These are phyloP conservation scores for Rhodotorula sp. DNA, from an alignment of 1,284 basidiomycete genomes.

Conservation along the genomic window DNA sequence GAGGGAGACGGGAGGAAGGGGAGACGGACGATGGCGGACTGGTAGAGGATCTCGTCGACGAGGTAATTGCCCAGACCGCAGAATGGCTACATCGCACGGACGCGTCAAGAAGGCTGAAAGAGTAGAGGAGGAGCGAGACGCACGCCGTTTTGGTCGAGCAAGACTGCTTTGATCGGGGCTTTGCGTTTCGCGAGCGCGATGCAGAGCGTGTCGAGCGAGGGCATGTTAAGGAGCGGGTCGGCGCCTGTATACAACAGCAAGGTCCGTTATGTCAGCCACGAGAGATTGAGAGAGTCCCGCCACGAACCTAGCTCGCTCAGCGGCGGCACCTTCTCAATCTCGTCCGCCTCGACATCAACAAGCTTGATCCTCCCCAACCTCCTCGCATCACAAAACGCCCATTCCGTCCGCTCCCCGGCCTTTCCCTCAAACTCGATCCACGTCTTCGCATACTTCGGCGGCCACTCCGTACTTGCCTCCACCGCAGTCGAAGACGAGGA, in stretches of 20 bases:
- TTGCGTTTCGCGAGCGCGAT: conserved; percentile 58
- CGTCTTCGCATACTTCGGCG: conserved; percentile 73
- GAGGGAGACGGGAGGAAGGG: too few relatives aligned
- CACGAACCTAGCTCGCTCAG: conserved; percentile 60
- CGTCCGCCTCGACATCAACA: conserved; percentile 44
- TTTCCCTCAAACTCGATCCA: conserved; percentile 25
- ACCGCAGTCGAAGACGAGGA: conserved; percentile 53
- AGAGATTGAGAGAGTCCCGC: too few relatives aligned
- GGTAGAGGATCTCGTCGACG: conserved; percentile 74
- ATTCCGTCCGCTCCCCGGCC: conserved; percentile 44
- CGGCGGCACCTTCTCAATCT: conserved; percentile 62
- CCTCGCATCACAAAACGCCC: conserved; percentile 68
- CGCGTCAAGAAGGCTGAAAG: background rate
- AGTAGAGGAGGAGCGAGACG: conserved; percentile 55
- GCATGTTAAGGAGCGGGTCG: conserved; percentile 74
- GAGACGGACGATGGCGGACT: conserved; percentile 58
- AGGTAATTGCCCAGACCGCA: conserved; percentile 63
- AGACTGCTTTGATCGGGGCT: conserved; percentile 72
- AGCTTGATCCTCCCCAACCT: conserved; percentile 58
- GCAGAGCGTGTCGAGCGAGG: conserved; percentile 61
- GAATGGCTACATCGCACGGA: conserved; percentile 15
- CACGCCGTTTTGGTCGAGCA: conserved; percentile 64
- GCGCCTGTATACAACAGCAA: conserved; percentile 55
- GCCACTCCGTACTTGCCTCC: conserved; percentile 62
- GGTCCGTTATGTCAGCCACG: background rate